These are phyloP conservation scores for Apophysomyces elegans DNA, from an alignment of 371 early-diverging fungal genomes.

Conservation along the genomic window DNA sequence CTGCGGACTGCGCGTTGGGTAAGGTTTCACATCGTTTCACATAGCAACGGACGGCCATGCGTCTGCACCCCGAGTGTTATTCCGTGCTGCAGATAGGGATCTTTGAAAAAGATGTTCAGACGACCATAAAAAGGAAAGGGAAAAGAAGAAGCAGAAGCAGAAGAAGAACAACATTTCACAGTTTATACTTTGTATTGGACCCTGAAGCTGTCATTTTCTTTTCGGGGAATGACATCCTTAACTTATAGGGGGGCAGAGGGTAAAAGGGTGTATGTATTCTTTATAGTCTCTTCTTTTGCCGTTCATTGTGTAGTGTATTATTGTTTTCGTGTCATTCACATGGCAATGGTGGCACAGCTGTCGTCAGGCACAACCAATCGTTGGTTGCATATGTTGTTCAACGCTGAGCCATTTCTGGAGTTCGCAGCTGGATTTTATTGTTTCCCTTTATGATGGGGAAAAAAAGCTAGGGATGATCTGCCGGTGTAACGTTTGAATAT, in stretches of 20 bases:
- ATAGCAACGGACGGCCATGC: constrained; percentile 1
- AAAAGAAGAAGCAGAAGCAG: not conserved
- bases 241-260: not conserved
- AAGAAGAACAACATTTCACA: not conserved
- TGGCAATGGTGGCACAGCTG: constrained; percentile 2
- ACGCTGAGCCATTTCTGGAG: constrained; percentile 8
- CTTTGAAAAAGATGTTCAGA: not conserved
- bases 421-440: not conserved
- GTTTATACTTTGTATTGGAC: constrained; percentile 2
- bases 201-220: constrained; percentile 10
- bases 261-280: not conserved
- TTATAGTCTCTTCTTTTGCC: too few species aligned
- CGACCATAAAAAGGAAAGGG: not conserved
- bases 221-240: constrained; percentile 6
- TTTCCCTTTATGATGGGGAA: not conserved
- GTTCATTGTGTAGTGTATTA: not conserved
- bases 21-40: constrained; percentile 3
- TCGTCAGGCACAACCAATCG: not conserved
- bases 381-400: not conserved
- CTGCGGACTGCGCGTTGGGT: not conserved
- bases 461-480: constrained; percentile 2
- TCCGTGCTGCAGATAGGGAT: not conserved
- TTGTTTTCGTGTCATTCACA: constrained; percentile 6
- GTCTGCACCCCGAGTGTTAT: constrained; percentile 6
- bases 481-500: not conserved